Evolutionary conservation across 2,329 filamentous ascomycete genomes (phyloP).

Genomic region (Ophiostoma sp.): DNA sequence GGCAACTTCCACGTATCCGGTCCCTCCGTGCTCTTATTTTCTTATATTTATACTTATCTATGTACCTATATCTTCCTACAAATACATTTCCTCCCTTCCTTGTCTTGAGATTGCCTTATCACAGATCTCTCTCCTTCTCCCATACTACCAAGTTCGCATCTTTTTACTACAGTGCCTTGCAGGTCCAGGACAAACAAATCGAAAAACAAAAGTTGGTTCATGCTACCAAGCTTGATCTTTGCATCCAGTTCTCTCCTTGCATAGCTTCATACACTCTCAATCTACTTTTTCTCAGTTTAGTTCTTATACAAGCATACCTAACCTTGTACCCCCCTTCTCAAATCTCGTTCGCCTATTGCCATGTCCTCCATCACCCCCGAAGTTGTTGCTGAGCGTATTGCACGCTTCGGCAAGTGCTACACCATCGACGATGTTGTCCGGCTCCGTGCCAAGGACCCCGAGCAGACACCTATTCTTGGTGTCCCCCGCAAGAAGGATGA

Average conservation of each 20-base stretch:
- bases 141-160: neutral
- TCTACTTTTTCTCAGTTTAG: neutral
- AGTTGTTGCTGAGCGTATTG: constrained; percentile 31
- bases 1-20: neutral
- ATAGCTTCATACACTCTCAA: neutral
- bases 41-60: neutral
- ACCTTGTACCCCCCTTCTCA: neutral
- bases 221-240: neutral
- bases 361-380: constrained; percentile 33
- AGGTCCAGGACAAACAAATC: neutral
- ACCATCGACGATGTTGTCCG: constrained; percentile 41
- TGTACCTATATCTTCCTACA: neutral
- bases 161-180: neutral
- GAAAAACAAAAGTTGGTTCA: neutral
- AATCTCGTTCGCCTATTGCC: neutral
- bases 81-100: neutral
- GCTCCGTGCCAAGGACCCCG: constrained; percentile 35
- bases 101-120: neutral
- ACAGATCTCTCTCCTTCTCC: neutral
- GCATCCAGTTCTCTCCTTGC: neutral
- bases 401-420: constrained; percentile 37
- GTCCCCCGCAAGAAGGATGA: constrained; percentile 36
- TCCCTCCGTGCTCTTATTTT: neutral
- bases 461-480: constrained; percentile 40
- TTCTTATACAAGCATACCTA: neutral